These are phyloP conservation scores for Lentinula boryana DNA, from an alignment of 768 basidiomycete species.

Conservation along the genomic window DNA sequence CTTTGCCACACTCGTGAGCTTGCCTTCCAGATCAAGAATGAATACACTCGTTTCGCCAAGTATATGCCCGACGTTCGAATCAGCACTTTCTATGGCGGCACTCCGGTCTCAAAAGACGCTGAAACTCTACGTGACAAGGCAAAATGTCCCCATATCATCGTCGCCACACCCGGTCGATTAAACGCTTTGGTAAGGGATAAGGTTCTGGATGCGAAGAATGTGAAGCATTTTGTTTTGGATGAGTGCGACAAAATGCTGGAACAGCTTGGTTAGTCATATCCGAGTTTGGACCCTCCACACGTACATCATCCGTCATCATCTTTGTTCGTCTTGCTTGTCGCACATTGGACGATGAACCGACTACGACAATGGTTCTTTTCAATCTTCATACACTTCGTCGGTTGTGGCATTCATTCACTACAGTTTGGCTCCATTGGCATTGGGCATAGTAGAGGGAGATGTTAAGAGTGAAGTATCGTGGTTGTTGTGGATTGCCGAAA, in stretches of 20 bases:
- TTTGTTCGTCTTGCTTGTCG: constrained; percentile 30
- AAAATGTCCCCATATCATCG: constrained; percentile 98
- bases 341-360: constrained; percentile 13
- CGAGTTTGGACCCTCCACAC: constrained; percentile 62
- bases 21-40: constrained; percentile 99
- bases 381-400: constrained; percentile 21
- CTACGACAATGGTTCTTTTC: constrained; percentile 31
- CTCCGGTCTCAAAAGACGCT: constrained; percentile 88
- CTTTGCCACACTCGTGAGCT: constrained; percentile 99
- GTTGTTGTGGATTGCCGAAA: constrained; percentile 20
- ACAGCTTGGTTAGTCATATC: constrained; percentile 99
- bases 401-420: constrained; percentile 32
- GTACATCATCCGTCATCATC: constrained; percentile 47
- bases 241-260: constrained; percentile 99
- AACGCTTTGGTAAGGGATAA: constrained; percentile 96
- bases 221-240: constrained; percentile 99
- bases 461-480: neutral
- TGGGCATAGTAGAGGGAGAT: constrained; percentile 29
- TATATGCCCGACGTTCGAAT: constrained; percentile 99
- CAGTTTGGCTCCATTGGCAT: constrained; percentile 30
- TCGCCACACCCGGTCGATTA: constrained; percentile 95
- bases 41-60: constrained; percentile 98
- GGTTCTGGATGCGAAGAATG: constrained; percentile 88
- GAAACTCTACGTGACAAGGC: constrained; percentile 92
- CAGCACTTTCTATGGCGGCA: constrained; percentile 97